phyloP scores from a whole-genome alignment of 2,329 filamentous ascomycete species.

The Calonectria pteridis region DNA sequence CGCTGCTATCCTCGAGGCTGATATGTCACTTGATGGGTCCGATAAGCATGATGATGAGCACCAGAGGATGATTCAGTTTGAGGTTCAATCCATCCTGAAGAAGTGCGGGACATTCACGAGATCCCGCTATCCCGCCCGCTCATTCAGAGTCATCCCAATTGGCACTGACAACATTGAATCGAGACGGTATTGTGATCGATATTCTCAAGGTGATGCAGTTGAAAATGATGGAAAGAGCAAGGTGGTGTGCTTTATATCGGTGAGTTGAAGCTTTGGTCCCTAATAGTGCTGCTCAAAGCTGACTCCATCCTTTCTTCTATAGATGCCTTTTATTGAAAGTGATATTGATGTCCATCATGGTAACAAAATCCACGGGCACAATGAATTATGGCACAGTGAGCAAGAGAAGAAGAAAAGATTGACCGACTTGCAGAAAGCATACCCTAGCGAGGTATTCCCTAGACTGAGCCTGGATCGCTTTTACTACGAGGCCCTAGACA shows the following conservation, averaged over 20 bases:
- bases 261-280: neutral
- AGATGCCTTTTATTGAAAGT: neutral
- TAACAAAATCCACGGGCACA: neutral
- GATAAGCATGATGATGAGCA: neutral
- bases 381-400: neutral
- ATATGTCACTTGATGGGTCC: neutral
- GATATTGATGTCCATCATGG: neutral
- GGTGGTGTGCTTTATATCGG: neutral
- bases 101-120: neutral
- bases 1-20: neutral
- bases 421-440: neutral
- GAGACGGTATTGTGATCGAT: neutral
- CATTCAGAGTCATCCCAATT: neutral
- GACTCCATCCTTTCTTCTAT: neutral
- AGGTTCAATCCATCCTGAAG: neutral
- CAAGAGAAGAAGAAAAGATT: neutral
- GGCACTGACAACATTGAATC: neutral
- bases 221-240: neutral
- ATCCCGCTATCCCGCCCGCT: neutral
- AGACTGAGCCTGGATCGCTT: neutral
- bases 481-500: neutral
- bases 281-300: neutral
- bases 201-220: neutral
- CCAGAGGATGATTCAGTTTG: neutral
- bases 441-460: neutral